A percentile compares a stretch with the other conserved stretches of the same genome.
Conservation (phyloP, 306 rosid genomes). For the Ormosia semicastrata region DNA sequence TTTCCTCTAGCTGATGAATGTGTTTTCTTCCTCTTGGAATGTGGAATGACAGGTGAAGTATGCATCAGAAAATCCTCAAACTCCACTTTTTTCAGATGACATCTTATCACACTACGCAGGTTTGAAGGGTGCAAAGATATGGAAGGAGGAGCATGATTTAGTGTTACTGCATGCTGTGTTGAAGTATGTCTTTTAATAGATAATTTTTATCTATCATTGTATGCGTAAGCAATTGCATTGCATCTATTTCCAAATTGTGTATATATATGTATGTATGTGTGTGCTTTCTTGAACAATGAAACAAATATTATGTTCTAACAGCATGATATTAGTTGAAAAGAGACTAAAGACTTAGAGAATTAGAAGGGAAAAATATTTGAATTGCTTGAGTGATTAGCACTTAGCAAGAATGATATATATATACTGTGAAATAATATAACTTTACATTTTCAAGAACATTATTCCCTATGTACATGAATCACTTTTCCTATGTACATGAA, state of each 20-base stretch:
- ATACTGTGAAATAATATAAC: too few relatives aligned
- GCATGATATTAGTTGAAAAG: too few relatives aligned
- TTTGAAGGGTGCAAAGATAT: constrained; percentile 76
- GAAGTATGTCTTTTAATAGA: constrained; percentile 53
- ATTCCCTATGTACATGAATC: too few relatives aligned
- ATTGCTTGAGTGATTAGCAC: too few relatives aligned
- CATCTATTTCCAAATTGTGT: not conserved
- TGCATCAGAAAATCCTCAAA: constrained; percentile 53
- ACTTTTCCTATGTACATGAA: too few relatives aligned
- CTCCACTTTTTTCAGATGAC: constrained; percentile 71
- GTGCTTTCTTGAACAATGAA: constrained; percentile 7
- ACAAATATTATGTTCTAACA: not conserved
- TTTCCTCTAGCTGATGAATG: constrained; percentile 11
- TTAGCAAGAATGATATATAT: too few relatives aligned
- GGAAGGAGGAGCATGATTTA: constrained; percentile 93
- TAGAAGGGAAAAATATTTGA: too few relatives aligned
- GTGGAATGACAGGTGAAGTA: constrained; percentile 61
- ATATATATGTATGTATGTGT: too few relatives aligned
- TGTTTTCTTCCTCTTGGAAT: constrained; percentile 8
- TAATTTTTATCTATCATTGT: not conserved
- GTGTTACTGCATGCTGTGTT: constrained; percentile 68
- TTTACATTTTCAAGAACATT: too few relatives aligned
- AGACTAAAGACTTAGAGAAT: too few relatives aligned
- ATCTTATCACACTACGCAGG: constrained; percentile 66
- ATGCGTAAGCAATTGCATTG: not conserved